Percentiles rank a stretch among this genome's conserved stretches.
phyloP scores from a whole-genome alignment of 1,284 basidiomycete genomes.

The Afroboletus lepidellus region DNA sequence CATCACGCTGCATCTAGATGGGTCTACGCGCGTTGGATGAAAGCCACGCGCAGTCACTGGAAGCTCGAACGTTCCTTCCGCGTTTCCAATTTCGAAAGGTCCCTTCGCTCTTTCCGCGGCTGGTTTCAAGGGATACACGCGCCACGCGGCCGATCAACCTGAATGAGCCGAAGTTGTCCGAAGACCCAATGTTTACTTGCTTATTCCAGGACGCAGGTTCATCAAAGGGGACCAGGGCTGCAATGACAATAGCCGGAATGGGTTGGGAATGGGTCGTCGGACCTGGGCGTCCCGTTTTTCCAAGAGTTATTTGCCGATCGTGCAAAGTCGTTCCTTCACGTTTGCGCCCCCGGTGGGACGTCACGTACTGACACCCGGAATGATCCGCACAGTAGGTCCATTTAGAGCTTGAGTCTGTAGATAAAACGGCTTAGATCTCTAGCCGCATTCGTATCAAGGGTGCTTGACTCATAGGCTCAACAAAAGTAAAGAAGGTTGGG shows the following conservation, averaged over 20 bases:
- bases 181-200: background rate
- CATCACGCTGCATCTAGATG: conserved; percentile 3
- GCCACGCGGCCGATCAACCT: conserved; percentile 3
- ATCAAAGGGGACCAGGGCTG: conserved; percentile 1
- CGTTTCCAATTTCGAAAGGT: background rate
- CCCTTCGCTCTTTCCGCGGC: background rate
- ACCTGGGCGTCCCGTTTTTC: background rate
- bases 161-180: conserved; percentile 4
- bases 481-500: conserved; percentile 22
- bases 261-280: conserved; percentile 11
- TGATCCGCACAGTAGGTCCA: conserved; percentile 25
- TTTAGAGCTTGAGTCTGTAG: conserved; percentile 22
- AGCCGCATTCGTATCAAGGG: conserved; percentile 19
- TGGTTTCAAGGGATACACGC: background rate
- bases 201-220: background rate
- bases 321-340: conserved; percentile 14
- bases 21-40: background rate
- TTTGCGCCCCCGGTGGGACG: conserved; percentile 14
- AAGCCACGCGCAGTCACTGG: too few relatives aligned
- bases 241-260: conserved; percentile 1
- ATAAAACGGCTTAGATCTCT: conserved; percentile 28
- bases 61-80: background rate
- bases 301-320: conserved; percentile 14
- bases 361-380: conserved; percentile 22
- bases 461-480: conserved; percentile 19